A percentile compares a stretch with the other conserved stretches of the same genome.
Evolutionary conservation across 257 asterid genomes (phyloP).

Genomic region (Fraxinus anomala): DNA sequence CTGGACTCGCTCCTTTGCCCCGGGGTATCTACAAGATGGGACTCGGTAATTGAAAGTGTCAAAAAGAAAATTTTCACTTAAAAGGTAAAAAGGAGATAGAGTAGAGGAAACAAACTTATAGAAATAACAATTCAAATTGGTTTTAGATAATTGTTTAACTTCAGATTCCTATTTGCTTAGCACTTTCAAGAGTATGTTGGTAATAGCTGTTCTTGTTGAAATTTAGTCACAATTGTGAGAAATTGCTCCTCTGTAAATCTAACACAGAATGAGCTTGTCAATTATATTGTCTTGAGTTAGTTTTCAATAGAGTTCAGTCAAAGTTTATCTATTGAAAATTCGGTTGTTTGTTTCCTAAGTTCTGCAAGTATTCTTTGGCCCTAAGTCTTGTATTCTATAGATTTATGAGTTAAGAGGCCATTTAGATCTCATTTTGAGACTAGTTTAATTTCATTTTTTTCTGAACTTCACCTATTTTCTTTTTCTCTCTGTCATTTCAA

Average conservation of each 20-base stretch:
- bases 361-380: background rate
- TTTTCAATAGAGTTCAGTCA: background rate
- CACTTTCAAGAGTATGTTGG: background rate
- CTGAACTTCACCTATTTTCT: background rate
- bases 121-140: background rate
- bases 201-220: background rate
- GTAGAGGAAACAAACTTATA: background rate
- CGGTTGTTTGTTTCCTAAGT: background rate
- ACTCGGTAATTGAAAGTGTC: background rate
- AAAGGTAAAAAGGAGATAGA: background rate
- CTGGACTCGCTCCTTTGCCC: background rate
- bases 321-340: constrained; percentile 1
- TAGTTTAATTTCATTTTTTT: background rate
- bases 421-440: background rate
- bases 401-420: background rate
- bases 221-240: background rate
- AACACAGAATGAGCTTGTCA: background rate
- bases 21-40: background rate
- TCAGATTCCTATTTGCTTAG: background rate
- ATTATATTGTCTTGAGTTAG: background rate
- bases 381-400: background rate
- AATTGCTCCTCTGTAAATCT: background rate
- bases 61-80: background rate
- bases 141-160: background rate
- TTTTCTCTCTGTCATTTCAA: background rate